phyloP scores from a whole-genome alignment of 2,329 filamentous ascomycete species.

The Penicillium sp. region DNA sequence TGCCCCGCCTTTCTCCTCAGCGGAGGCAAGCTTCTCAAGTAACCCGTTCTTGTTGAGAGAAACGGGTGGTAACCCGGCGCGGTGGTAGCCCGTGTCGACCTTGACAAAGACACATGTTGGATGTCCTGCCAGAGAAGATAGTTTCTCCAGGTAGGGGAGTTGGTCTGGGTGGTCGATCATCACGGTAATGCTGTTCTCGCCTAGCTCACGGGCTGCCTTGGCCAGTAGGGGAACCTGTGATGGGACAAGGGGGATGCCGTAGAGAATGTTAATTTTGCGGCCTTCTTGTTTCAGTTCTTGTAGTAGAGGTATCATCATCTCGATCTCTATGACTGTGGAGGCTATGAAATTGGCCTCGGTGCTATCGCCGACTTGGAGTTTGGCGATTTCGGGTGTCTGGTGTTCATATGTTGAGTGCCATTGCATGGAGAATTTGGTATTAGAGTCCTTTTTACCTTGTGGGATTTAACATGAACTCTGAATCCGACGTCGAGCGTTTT shows the following conservation, averaged over 20 bases:
- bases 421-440: not conserved
- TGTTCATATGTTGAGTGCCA: not conserved
- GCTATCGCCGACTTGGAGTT: slow-evolving; percentile 58
- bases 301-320: slow-evolving; percentile 55
- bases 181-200: slow-evolving; percentile 50
- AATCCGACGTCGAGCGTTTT: slow-evolving; percentile 55
- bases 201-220: slow-evolving; percentile 48
- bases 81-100: slow-evolving; percentile 63
- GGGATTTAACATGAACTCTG: slow-evolving; percentile 72
- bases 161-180: slow-evolving; percentile 63
- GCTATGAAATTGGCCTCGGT: slow-evolving; percentile 55
- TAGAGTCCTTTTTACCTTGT: slow-evolving; percentile 51
- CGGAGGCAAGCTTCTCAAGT: slow-evolving; percentile 21
- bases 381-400: slow-evolving; percentile 58
- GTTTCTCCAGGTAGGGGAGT: slow-evolving; percentile 43
- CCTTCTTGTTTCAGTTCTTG: slow-evolving; percentile 45
- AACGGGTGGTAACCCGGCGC: slow-evolving; percentile 56
- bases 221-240: slow-evolving; percentile 55
- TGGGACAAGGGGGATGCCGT: slow-evolving; percentile 60
- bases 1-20: slow-evolving; percentile 23
- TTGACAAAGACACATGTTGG: slow-evolving; percentile 58
- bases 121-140: slow-evolving; percentile 38
- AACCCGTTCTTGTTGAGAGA: slow-evolving; percentile 35
- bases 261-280: slow-evolving; percentile 57
- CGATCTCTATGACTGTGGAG: slow-evolving; percentile 66